Base-by-base conservation (phyloP, 2,329 filamentous ascomycete genomes). In the Penicillium sp. region DNA sequence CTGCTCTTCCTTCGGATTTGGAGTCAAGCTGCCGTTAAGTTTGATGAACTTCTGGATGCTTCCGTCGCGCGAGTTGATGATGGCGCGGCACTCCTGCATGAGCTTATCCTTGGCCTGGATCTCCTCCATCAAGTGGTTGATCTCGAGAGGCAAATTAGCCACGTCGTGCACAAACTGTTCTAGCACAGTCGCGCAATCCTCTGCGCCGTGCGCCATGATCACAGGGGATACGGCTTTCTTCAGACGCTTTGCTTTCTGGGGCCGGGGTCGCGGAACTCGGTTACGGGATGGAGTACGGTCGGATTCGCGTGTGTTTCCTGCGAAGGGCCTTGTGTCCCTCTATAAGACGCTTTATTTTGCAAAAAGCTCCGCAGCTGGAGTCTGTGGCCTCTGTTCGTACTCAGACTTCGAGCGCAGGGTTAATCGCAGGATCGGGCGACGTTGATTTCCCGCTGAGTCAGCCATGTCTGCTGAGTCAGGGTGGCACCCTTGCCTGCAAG, bases 41-140 rank as follows among this genome's bases (percentile, higher is more conserved):
- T 84, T 85, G 65, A 86, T 80, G 69, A 84, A 85, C 63, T 85
- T 86, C 61, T 87, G 84, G n/a, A 87, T 73, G 51, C 80, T 82
- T 49, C 70, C 74, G 59, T 87, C 84, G 42, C 82, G 81, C 31
- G 78, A 78, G 54, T 77, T 77, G 64, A 86, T 85, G 13, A 76
- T 74, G n/a, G 76, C 70, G 42, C 78, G 76, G 61, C 79, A 80
- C 51, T 85, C 81, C 57, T 81, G 77, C 49, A 86, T 82, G 45
- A 79, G 76, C 51, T 79, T 77, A 60, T 87, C 84, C 64, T 87
- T 87, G 54, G 83, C 84, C 60, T 84, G 79, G 41, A 86, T 84
- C 62, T 87, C 84, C 62, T 87, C 84, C 68, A 86, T 82, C 51
- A 87, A 72, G 72, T 86, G 84, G 9, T 79, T 81, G 44, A 87